Evolutionary conservation across 2,329 filamentous ascomycete species (phyloP).

Genomic region (Penicillium sp.): DNA sequence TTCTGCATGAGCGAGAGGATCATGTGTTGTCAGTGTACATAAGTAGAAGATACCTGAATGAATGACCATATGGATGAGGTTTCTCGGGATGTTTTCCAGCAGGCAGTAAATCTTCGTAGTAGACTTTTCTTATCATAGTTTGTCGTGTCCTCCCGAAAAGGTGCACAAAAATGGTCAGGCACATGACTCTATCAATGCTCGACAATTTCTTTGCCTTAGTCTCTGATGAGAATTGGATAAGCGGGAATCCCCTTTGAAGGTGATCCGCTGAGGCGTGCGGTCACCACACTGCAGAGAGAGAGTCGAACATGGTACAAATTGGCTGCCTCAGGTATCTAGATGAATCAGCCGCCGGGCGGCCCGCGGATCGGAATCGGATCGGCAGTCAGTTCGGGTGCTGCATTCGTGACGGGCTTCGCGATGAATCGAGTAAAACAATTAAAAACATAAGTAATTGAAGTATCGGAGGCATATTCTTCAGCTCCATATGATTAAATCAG

Average conservation of each 20-base stretch:
- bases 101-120: neutral
- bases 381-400: constrained; percentile 25
- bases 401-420: neutral
- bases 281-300: neutral
- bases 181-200: neutral
- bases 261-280: neutral
- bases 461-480: neutral
- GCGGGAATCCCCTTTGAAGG: too few relatives aligned
- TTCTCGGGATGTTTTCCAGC: neutral
- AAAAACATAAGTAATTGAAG: neutral
- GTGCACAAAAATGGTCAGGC: neutral
- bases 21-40: constrained; percentile 27
- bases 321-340: neutral
- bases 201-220: too few relatives aligned
- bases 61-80: constrained; percentile 12
- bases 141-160: neutral
- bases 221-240: too few relatives aligned
- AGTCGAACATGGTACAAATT: neutral
- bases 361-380: constrained; percentile 33
- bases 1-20: constrained; percentile 26
- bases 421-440: neutral
- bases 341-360: constrained; percentile 14
- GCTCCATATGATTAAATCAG: neutral
- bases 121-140: neutral
- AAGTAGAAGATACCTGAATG: constrained; percentile 30